Evolutionary conservation across 2,329 filamentous ascomycete genomes (phyloP).

Genomic region (Aspergillus uvarum): DNA sequence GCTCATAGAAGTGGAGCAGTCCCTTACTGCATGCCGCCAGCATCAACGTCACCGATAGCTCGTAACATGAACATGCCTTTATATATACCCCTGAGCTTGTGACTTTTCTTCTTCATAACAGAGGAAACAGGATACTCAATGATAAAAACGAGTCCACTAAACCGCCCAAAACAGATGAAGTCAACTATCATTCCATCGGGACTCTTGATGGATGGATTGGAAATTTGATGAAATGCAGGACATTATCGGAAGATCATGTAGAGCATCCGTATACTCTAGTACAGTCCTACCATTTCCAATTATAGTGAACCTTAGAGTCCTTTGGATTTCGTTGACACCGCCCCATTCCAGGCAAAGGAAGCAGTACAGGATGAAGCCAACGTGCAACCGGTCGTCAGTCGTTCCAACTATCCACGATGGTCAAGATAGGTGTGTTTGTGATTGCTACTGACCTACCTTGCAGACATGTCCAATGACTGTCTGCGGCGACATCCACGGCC

Average conservation of each 20-base stretch:
- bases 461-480: slow-evolving; percentile 98
- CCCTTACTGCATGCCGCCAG: too few species aligned
- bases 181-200: too few species aligned
- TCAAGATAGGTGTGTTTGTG: slow-evolving; percentile 56
- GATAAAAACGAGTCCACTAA: too few species aligned
- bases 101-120: too few species aligned
- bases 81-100: too few species aligned
- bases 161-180: too few species aligned
- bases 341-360: slow-evolving; percentile 71
- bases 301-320: slow-evolving; percentile 15
- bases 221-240: slow-evolving; percentile 97
- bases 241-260: slow-evolving; percentile 90
- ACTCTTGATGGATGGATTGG: slow-evolving; percentile 93
- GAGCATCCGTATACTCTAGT: slow-evolving; percentile 98
- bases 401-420: too few species aligned
- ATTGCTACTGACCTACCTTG: slow-evolving; percentile 4
- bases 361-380: slow-evolving; percentile 97
- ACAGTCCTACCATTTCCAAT: slow-evolving; percentile 30
- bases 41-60: too few species aligned
- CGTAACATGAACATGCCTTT: too few species aligned
- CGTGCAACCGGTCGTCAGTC: slow-evolving; percentile 75
- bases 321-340: background rate
- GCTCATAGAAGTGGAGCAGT: too few species aligned
- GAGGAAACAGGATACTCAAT: too few species aligned
- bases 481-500: slow-evolving; percentile 97